Evolutionary conservation across 2,329 filamentous ascomycete genomes (phyloP).

Genomic region (Fusarium torreyae): DNA sequence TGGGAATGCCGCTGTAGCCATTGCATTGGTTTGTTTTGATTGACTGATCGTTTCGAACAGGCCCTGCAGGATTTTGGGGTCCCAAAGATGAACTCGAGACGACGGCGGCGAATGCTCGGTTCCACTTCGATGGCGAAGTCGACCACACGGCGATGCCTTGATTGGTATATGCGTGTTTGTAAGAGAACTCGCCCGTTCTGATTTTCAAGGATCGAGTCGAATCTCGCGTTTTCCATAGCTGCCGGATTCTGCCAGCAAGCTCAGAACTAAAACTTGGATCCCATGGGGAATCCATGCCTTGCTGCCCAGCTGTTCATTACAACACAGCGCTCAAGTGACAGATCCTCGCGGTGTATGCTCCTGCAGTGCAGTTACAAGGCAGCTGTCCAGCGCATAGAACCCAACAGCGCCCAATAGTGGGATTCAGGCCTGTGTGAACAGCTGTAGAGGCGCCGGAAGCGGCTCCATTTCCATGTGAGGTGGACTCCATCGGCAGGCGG

Average conservation of each 20-base stretch:
- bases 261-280: conserved; percentile 17
- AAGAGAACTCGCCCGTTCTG: conserved; percentile 7
- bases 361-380: conserved; percentile 33
- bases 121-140: conserved; percentile 44
- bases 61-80: conserved; percentile 26
- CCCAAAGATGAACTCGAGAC: conserved; percentile 35
- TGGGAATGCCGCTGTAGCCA: conserved; percentile 40
- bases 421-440: conserved; percentile 25
- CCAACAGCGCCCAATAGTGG: conserved; percentile 42
- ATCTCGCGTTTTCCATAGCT: conserved; percentile 30
- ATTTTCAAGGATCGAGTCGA: conserved; percentile 32
- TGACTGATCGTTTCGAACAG: conserved; percentile 12
- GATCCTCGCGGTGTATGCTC: conserved; percentile 16
- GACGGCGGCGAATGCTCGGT: conserved; percentile 43
- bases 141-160: conserved; percentile 33
- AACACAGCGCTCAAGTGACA: conserved; percentile 16
- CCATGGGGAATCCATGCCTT: conserved; percentile 30
- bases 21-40: conserved; percentile 6
- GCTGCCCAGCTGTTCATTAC: conserved; percentile 19
- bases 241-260: conserved; percentile 25
- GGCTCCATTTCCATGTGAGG: conserved; percentile 41
- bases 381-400: conserved; percentile 29
- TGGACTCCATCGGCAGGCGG: conserved; percentile 44
- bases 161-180: conserved; percentile 41
- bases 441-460: conserved; percentile 32